phyloP scores from a whole-genome alignment of 2,329 filamentous ascomycete species.

The Colletotrichum abscissum region DNA sequence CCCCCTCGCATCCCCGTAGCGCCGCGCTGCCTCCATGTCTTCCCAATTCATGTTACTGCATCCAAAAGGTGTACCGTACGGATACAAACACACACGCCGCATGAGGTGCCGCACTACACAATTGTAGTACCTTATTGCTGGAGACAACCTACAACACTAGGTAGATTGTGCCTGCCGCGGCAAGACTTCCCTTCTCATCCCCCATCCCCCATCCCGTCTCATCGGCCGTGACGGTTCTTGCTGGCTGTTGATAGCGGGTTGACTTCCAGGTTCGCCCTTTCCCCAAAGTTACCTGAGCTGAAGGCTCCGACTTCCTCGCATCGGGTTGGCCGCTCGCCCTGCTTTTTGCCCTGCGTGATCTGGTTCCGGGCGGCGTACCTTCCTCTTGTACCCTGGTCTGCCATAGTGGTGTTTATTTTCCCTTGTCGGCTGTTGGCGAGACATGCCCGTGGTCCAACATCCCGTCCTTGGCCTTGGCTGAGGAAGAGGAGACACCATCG shows the following conservation, averaged over 20 bases:
- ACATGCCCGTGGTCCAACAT: constrained; percentile 15
- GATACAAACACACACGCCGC: not conserved
- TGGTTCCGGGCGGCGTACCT: constrained; percentile 3
- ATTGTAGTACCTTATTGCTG: not conserved
- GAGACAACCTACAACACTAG: not conserved
- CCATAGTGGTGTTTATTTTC: constrained; percentile 12
- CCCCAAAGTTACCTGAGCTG: constrained; percentile 1
- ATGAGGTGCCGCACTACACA: not conserved
- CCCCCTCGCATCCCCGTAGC: constrained; percentile 20
- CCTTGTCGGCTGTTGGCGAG: constrained; percentile 28
- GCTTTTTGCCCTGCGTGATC: constrained; percentile 18
- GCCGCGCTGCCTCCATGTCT: constrained; percentile 20
- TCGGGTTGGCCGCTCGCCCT: constrained; percentile 10
- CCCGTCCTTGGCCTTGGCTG: not conserved
- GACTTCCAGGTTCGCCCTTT: constrained; percentile 1
- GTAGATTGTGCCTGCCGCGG: constrained; percentile 15
- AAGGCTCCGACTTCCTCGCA: constrained; percentile 15
- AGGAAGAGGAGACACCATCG: not conserved
- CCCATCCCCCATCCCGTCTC: not conserved
- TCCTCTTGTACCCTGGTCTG: constrained; percentile 2
- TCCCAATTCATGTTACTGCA: constrained; percentile 27
- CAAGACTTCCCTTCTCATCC: not conserved
- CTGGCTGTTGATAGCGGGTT: not conserved
- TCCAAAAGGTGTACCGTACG: constrained; percentile 15
- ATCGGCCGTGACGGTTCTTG: not conserved